These are phyloP conservation scores for Termitomyces sp. DNA, from an alignment of 768 basidiomycete species.

Conservation along the genomic window DNA sequence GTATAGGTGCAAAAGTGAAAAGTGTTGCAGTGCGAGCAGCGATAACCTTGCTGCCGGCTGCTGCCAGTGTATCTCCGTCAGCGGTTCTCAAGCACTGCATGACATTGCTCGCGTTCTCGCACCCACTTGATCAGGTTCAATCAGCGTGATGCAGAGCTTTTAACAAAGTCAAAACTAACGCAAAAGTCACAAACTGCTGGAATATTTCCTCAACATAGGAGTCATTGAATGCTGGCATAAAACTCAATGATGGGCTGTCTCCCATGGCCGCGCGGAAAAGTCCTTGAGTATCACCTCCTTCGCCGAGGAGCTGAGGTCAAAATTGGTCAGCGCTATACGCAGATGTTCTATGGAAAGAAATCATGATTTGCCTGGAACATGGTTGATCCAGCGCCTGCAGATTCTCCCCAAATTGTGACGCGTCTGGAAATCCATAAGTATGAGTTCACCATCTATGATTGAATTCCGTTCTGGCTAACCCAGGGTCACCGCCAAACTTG, in stretches of 20 bases:
- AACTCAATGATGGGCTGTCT: slow-evolving; percentile 40
- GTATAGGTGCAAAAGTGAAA: slow-evolving; percentile 36
- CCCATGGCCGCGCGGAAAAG: slow-evolving; percentile 42
- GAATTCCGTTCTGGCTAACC: slow-evolving; percentile 15
- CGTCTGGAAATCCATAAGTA: slow-evolving; percentile 21
- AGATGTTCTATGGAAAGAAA: neutral
- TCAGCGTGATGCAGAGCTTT: neutral
- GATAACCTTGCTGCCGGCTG: slow-evolving; percentile 30
- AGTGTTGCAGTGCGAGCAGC: slow-evolving; percentile 29
- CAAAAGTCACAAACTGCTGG: slow-evolving; percentile 30
- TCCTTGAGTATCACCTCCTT: slow-evolving; percentile 34
- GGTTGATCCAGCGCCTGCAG: slow-evolving; percentile 39
- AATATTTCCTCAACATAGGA: slow-evolving; percentile 34
- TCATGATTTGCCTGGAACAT: slow-evolving; percentile 36
- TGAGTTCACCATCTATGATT: neutral
- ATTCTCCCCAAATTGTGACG: slow-evolving; percentile 42
- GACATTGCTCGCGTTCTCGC: slow-evolving; percentile 17
- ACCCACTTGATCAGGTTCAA: slow-evolving; percentile 10
- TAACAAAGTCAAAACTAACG: slow-evolving; percentile 24
- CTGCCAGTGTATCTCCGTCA: slow-evolving; percentile 23
- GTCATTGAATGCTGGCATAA: slow-evolving; percentile 29
- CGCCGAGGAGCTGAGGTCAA: slow-evolving; percentile 30
- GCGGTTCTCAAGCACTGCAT: slow-evolving; percentile 33
- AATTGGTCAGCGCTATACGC: neutral
- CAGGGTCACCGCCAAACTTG: slow-evolving; percentile 35